These are phyloP conservation scores for Rhodotorula graminis DNA, from an alignment of 768 basidiomycete species.

Conservation along the genomic window DNA sequence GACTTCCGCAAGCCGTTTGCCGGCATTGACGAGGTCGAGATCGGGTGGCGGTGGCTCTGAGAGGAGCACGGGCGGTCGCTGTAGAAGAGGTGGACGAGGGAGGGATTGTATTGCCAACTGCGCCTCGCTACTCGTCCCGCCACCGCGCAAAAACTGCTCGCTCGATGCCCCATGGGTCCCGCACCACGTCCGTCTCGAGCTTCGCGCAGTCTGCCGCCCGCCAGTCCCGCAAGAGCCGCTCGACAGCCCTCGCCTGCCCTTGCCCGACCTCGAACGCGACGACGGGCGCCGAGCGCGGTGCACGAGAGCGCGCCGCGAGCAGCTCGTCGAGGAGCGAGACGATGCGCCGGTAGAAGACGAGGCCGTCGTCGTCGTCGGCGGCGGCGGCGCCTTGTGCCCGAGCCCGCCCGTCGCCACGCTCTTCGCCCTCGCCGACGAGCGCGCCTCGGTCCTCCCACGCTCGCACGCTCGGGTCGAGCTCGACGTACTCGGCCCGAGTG, in stretches of 20 bases:
- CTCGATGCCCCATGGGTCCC: slow-evolving; percentile 35
- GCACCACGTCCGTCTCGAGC: slow-evolving; percentile 8
- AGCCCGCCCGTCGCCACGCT: slow-evolving; percentile 31
- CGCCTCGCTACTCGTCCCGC: not conserved
- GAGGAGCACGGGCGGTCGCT: not conserved
- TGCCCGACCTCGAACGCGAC: slow-evolving; percentile 41
- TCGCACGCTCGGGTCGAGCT: slow-evolving; percentile 64
- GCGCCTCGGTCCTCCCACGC: slow-evolving; percentile 76
- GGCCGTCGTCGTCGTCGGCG: slow-evolving; percentile 49
- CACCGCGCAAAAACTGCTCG: slow-evolving; percentile 24
- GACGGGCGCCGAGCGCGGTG: not conserved
- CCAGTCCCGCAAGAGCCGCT: slow-evolving; percentile 8
- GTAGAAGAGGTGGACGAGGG: too few relatives aligned
- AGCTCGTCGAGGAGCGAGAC: slow-evolving; percentile 53
- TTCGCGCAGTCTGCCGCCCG: not conserved
- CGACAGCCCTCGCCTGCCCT: slow-evolving; percentile 32
- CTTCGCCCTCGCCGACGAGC: slow-evolving; percentile 61
- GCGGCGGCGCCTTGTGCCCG: not conserved
- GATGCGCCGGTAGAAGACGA: slow-evolving; percentile 71
- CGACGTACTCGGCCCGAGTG: slow-evolving; percentile 59
- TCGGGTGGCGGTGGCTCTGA: slow-evolving; percentile 20
- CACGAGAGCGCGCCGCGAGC: not conserved
- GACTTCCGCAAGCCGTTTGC: slow-evolving; percentile 34
- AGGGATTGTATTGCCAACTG: too few relatives aligned
- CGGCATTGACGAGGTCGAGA: slow-evolving; percentile 20